Percentiles rank a stretch among this genome's conserved stretches.
phyloP scores from a whole-genome alignment of 2,329 filamentous ascomycete species.

The Fusarium avenaceum region DNA sequence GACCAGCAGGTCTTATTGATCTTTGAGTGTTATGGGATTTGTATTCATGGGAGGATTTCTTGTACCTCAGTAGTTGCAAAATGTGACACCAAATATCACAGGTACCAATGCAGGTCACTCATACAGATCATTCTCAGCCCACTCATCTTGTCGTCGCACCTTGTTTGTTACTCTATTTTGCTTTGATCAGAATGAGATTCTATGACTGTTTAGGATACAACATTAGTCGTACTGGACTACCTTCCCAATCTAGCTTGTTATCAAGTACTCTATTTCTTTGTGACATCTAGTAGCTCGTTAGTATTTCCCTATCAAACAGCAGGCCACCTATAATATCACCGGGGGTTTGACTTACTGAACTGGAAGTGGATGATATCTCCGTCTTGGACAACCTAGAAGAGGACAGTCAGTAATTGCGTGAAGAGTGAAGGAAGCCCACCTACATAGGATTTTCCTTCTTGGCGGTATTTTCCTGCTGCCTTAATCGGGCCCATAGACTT shows the following conservation, averaged over 20 bases:
- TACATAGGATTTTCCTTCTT: slow-evolving; percentile 61
- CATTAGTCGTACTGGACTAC: too few relatives aligned
- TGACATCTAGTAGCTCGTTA: neutral
- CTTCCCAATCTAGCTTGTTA: too few relatives aligned
- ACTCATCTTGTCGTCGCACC: too few relatives aligned
- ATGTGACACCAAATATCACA: neutral
- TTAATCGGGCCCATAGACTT: slow-evolving; percentile 62
- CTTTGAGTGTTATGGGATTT: neutral
- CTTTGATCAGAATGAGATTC: too few relatives aligned
- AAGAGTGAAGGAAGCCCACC: slow-evolving; percentile 1
- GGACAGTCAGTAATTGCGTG: slow-evolving; percentile 39
- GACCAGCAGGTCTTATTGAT: slow-evolving; percentile 19
- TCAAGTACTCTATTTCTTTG: neutral
- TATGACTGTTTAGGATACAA: too few relatives aligned
- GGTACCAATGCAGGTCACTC: neutral
- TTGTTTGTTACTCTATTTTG: too few relatives aligned
- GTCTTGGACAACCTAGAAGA: slow-evolving; percentile 56
- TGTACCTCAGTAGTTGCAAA: neutral
- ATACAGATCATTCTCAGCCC: neutral
- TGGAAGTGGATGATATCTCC: slow-evolving; percentile 61
- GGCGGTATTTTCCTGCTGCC: slow-evolving; percentile 60
- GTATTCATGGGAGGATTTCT: neutral
- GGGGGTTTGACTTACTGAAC: slow-evolving; percentile 54
- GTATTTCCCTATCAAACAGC: neutral
- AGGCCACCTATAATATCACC: fast-evolving